Percentiles rank a stretch among this genome's conserved stretches.
phyloP scores from a whole-genome alignment of 257 asterid genomes.

The Anisodus acutangulus region DNA sequence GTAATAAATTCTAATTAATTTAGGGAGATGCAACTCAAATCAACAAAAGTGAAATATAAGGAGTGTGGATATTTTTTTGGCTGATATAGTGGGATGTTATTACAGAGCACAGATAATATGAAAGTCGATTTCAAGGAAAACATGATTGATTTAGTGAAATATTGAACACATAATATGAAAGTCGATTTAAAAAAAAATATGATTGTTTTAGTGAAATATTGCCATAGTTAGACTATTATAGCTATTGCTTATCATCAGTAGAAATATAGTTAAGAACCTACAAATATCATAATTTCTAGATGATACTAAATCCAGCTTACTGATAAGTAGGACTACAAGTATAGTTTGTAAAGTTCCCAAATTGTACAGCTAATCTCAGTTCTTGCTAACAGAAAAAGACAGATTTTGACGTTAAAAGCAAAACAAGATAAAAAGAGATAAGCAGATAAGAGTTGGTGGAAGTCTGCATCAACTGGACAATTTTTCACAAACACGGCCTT shows the following conservation, averaged over 20 bases:
- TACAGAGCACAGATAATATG: no score
- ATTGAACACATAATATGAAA: no score
- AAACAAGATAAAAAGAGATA: neutral
- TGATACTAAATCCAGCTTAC: neutral
- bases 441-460: constrained; percentile 12
- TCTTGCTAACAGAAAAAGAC: neutral
- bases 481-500: neutral
- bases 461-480: neutral
- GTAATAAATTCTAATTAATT: neutral
- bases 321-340: neutral
- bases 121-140: no score
- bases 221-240: no score
- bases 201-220: no score
- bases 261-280: neutral
- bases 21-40: neutral
- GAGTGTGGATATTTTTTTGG: neutral
- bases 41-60: constrained; percentile 14
- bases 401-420: neutral
- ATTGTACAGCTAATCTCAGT: neutral
- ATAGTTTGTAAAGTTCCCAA: neutral
- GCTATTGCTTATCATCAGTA: neutral
- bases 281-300: neutral
- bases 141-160: no score
- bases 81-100: no score
- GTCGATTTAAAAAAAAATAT: no score